A percentile compares a stretch with the other conserved stretches of the same genome.
These are phyloP conservation scores for Talaromyces islandicus DNA, from an alignment of 2,329 filamentous ascomycete species.

Conservation along the genomic window DNA sequence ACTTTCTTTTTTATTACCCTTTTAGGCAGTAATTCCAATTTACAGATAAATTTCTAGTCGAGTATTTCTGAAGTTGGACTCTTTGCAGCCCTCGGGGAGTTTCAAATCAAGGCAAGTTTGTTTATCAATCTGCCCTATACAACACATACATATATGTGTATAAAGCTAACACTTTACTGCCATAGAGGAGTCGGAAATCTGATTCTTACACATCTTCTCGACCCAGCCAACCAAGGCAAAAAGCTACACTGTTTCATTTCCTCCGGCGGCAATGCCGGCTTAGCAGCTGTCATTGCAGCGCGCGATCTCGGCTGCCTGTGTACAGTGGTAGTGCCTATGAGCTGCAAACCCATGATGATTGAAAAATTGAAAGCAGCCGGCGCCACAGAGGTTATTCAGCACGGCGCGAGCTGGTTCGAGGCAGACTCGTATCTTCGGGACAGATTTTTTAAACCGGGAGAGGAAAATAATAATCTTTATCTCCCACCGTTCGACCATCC, in stretches of 20 bases:
- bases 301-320: conserved; percentile 55
- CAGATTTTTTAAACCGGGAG: conserved; percentile 28
- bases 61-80: conserved; percentile 76
- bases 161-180: not conserved
- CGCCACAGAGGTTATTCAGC: conserved; percentile 56
- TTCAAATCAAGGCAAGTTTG: conserved; percentile 64
- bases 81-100: conserved; percentile 71
- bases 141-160: too few species aligned
- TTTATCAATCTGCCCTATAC: not conserved
- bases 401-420: conserved; percentile 61
- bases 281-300: conserved; percentile 69
- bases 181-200: conserved; percentile 31
- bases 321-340: conserved; percentile 66
- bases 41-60: conserved; percentile 41
- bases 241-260: conserved; percentile 67
- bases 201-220: conserved; percentile 21
- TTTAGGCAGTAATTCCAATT: not conserved
- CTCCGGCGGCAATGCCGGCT: conserved; percentile 74
- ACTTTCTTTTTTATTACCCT: not conserved
- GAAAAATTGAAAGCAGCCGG: conserved; percentile 61
- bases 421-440: conserved; percentile 61
- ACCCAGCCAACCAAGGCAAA: conserved; percentile 22
- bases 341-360: conserved; percentile 62
- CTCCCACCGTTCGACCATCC: conserved; percentile 34
- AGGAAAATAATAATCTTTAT: conserved; percentile 23